phyloP scores from a whole-genome alignment of 129 eudicot genomes.

The Lactuca sativa region DNA sequence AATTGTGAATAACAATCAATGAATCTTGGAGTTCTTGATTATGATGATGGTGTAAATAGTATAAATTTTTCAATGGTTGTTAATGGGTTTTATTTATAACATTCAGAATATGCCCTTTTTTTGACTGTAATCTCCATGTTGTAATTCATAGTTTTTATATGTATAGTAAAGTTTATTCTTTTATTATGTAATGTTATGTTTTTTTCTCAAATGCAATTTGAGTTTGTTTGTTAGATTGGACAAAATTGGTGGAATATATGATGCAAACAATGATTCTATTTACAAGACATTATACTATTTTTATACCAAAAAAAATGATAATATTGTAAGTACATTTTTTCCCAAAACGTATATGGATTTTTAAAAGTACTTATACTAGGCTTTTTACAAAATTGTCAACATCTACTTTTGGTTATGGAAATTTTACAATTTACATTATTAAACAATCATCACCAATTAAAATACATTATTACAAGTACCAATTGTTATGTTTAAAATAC shows the following conservation, averaged over 20 bases:
- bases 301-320: no score
- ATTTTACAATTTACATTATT: no score
- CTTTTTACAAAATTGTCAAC: no score
- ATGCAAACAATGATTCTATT: no score
- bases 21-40: conserved; percentile 1
- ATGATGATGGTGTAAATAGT: conserved; percentile 37
- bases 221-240: neutral
- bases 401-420: no score
- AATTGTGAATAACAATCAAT: conserved; percentile 34
- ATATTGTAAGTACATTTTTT: no score
- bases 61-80: conserved; percentile 16
- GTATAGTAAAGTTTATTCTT: conserved; percentile 27
- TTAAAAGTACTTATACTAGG: no score
- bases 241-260: neutral
- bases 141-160: conserved; percentile 22
- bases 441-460: no score
- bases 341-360: no score
- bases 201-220: neutral
- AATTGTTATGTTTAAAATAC: no score
- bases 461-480: no score
- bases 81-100: conserved; percentile 32
- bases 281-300: no score
- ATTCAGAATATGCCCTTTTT: conserved; percentile 21
- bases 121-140: conserved; percentile 15
- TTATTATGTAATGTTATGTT: neutral